These are phyloP conservation scores for Firmiana major DNA, from an alignment of 345 rosid genomes.

Conservation along the genomic window DNA sequence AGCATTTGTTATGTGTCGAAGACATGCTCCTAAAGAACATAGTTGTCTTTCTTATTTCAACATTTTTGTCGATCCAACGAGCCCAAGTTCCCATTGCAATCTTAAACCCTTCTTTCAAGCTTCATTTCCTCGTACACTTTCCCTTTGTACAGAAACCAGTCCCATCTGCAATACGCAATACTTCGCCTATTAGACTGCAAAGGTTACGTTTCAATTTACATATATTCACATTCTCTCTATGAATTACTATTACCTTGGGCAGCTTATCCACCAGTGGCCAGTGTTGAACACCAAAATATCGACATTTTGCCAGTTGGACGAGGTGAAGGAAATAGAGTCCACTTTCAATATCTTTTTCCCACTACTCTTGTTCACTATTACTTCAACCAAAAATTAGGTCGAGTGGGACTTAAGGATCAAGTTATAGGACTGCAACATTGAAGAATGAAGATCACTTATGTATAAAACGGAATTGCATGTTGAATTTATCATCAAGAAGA, in stretches of 20 bases:
- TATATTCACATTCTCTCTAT: neutral
- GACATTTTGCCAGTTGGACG: slow-evolving; percentile 37
- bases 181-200: neutral
- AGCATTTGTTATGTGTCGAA: slow-evolving; percentile 32
- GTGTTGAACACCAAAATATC: slow-evolving; percentile 49
- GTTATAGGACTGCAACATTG: slow-evolving; percentile 33
- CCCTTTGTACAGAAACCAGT: slow-evolving; percentile 24
- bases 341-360: slow-evolving; percentile 33
- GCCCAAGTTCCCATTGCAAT: slow-evolving; percentile 39
- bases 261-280: slow-evolving; percentile 51
- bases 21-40: slow-evolving; percentile 48
- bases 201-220: neutral
- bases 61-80: slow-evolving; percentile 33
- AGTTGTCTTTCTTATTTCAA: slow-evolving; percentile 23
- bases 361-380: slow-evolving; percentile 17
- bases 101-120: slow-evolving; percentile 26
- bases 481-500: neutral
- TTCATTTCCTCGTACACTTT: slow-evolving; percentile 30
- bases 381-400: slow-evolving; percentile 45
- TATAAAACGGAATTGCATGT: neutral
- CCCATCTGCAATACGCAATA: slow-evolving; percentile 38
- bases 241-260: slow-evolving; percentile 9
- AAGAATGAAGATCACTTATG: neutral
- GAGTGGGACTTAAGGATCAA: slow-evolving; percentile 46
- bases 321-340: slow-evolving; percentile 28